These are phyloP conservation scores for Aspergillus ostianus DNA, from an alignment of 495 filamentous ascomycete species.

Conservation along the genomic window DNA sequence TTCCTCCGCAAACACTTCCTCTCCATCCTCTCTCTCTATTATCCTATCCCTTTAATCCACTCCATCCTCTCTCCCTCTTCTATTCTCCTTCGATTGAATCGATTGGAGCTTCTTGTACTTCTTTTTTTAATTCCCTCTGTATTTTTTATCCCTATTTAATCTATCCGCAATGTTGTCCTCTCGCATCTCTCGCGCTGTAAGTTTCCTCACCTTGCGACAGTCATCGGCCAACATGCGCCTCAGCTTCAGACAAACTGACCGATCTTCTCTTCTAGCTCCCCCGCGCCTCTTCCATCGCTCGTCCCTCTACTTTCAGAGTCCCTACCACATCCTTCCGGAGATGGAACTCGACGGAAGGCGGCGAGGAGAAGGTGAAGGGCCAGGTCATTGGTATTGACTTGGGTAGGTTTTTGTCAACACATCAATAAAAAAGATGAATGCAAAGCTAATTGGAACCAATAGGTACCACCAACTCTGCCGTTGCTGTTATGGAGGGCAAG, in stretches of 20 bases:
- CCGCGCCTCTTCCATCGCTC: slow-evolving; percentile 46
- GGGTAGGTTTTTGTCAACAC: slow-evolving; percentile 57
- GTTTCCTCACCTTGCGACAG: slow-evolving; percentile 35
- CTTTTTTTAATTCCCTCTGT: slow-evolving; percentile 36
- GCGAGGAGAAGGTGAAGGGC: slow-evolving; percentile 88
- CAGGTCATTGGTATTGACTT: slow-evolving; percentile 98
- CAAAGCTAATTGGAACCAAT: slow-evolving; percentile 23
- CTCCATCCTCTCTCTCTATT: slow-evolving; percentile 25
- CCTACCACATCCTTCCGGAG: slow-evolving; percentile 61
- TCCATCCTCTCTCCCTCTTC: slow-evolving; percentile 23
- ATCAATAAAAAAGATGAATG: slow-evolving; percentile 8
- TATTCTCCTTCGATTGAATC: slow-evolving; percentile 42
- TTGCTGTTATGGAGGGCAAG: slow-evolving; percentile 97
- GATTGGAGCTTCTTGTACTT: slow-evolving; percentile 29
- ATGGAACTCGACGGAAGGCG: slow-evolving; percentile 81
- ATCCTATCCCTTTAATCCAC: slow-evolving; percentile 28
- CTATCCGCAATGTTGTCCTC: slow-evolving; percentile 54
- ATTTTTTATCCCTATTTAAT: slow-evolving; percentile 33
- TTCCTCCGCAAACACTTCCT: slow-evolving; percentile 21
- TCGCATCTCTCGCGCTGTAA: slow-evolving; percentile 66
- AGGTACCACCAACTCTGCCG: slow-evolving; percentile 98
- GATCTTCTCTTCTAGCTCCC: slow-evolving; percentile 33
- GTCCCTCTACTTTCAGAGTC: slow-evolving; percentile 53
- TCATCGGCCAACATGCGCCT: slow-evolving; percentile 18
- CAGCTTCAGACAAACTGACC: slow-evolving; percentile 22